phyloP scores from a whole-genome alignment of 192 early-diverging fungal species.

The Backusella parvicylindrica region DNA sequence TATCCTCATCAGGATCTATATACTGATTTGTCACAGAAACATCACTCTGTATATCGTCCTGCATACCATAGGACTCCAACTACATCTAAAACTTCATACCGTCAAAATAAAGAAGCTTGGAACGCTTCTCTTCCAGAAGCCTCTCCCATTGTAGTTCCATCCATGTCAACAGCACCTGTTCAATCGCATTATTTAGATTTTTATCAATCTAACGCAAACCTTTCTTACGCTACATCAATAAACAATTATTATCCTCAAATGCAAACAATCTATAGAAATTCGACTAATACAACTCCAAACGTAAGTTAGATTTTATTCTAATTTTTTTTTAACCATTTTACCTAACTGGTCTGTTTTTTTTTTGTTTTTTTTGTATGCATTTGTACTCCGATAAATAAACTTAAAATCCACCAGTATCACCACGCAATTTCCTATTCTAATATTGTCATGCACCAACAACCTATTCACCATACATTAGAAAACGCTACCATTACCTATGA shows the following conservation, averaged over 20 bases:
- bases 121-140: neutral
- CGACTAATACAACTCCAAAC: neutral
- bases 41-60: slow-evolving; percentile 9
- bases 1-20: slow-evolving; percentile 11
- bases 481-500: slow-evolving; percentile 38
- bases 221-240: neutral
- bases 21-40: neutral
- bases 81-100: slow-evolving; percentile 2
- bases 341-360: neutral
- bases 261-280: neutral
- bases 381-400: neutral
- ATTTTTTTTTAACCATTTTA: neutral
- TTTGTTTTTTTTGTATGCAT: neutral
- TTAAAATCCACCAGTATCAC: slow-evolving; percentile 18
- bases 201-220: neutral
- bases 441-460: slow-evolving; percentile 4
- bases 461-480: slow-evolving; percentile 31
- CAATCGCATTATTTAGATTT: slow-evolving; percentile 1
- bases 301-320: slow-evolving; percentile 4
- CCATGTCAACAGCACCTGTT: slow-evolving; percentile 1
- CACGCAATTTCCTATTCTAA: slow-evolving; percentile 8
- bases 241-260: neutral
- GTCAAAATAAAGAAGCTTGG: slow-evolving; percentile 5
- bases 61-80: slow-evolving; percentile 6
- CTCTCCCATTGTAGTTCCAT: slow-evolving; percentile 16